These are phyloP conservation scores for Lachancea lanzarotensis DNA, from an alignment of 805 yeast species.

Conservation along the genomic window DNA sequence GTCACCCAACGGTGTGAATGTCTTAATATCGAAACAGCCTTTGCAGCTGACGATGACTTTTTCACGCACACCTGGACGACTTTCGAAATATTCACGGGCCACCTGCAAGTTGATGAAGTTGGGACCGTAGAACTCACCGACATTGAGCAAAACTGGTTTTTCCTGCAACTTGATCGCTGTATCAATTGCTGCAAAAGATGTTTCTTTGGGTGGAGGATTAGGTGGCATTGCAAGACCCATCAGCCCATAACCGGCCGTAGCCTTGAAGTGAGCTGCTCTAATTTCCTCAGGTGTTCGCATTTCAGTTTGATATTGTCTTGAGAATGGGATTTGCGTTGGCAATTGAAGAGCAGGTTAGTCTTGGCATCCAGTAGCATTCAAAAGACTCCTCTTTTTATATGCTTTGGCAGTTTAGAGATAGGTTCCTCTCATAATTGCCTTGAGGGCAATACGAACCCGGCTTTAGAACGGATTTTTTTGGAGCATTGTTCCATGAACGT, in stretches of 20 bases:
- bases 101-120: slow-evolving; percentile 47
- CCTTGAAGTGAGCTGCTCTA: slow-evolving; percentile 4
- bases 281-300: slow-evolving; percentile 5
- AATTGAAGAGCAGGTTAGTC: no score
- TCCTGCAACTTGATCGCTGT: slow-evolving; percentile 39
- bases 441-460: no score
- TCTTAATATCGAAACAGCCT: slow-evolving; percentile 46
- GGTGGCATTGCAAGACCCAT: slow-evolving; percentile 77
- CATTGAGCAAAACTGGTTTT: slow-evolving; percentile 51
- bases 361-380: no score
- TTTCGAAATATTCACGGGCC: slow-evolving; percentile 50
- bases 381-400: no score
- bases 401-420: no score
- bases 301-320: background rate
- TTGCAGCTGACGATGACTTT: slow-evolving; percentile 60
- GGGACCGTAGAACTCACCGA: slow-evolving; percentile 74
- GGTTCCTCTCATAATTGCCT: no score
- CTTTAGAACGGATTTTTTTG: no score
- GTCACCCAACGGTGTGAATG: slow-evolving; percentile 43
- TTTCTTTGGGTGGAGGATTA: slow-evolving; percentile 45
- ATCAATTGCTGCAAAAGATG: slow-evolving; percentile 49
- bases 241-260: slow-evolving; percentile 57
- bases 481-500: no score
- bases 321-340: background rate
- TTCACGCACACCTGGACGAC: slow-evolving; percentile 48